phyloP scores from a whole-genome alignment of 2,329 filamentous ascomycete species.

The Corinectria fuckeliana region DNA sequence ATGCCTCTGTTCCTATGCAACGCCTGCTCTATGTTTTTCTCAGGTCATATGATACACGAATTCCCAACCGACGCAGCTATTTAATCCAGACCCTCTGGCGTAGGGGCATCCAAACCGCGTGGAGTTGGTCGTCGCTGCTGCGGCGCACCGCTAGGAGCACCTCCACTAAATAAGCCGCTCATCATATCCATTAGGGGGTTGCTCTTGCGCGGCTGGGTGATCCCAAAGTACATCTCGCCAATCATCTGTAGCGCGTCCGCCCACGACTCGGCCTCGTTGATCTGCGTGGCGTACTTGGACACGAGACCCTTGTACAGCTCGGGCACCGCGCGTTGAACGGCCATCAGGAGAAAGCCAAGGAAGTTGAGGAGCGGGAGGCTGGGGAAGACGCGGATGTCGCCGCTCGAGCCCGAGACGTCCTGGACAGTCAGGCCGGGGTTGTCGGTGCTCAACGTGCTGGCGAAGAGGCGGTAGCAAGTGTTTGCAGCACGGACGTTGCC shows the following conservation, averaged over 20 bases:
- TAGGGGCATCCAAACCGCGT: constrained; percentile 55
- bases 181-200: constrained; percentile 99
- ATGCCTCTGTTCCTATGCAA: constrained; percentile 26
- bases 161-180: constrained; percentile 89
- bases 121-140: constrained; percentile 49
- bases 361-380: constrained; percentile 96
- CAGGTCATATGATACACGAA: constrained; percentile 35
- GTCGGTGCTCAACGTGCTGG: constrained; percentile 48
- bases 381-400: constrained; percentile 83
- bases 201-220: constrained; percentile 84
- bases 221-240: constrained; percentile 96
- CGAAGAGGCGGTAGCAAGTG: constrained; percentile 74
- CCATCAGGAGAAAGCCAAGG: constrained; percentile 81
- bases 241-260: constrained; percentile 83
- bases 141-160: constrained; percentile 55
- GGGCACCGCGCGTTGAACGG: constrained; percentile 77
- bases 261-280: constrained; percentile 82
- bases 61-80: constrained; percentile 9
- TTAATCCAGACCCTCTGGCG: constrained; percentile 67
- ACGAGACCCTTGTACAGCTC: constrained; percentile 84
- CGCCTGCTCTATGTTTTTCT: constrained; percentile 37
- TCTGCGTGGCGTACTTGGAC: constrained; percentile 78
- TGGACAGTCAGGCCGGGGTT: constrained; percentile 71
- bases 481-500: constrained; percentile 92
- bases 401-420: constrained; percentile 75